phyloP scores from a whole-genome alignment of 305 asterid genomes.

The Solanum hybrid region DNA sequence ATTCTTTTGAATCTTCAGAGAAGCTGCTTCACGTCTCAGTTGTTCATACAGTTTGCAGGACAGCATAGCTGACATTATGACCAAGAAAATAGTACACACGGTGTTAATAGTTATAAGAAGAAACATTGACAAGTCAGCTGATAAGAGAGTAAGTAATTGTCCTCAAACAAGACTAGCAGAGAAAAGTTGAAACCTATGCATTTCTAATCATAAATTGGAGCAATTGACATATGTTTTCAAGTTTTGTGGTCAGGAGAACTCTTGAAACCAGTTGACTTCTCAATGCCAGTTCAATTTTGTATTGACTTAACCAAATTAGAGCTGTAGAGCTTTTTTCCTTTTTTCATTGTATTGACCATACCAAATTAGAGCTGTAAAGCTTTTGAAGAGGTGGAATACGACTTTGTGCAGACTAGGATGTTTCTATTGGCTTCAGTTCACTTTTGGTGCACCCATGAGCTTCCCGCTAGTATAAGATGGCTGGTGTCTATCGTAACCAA shows the following conservation, averaged over 20 bases:
- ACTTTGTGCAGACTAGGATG: neutral
- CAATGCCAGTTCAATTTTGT: neutral
- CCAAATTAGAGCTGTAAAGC: neutral
- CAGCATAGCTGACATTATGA: constrained; percentile 45
- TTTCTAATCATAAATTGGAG: neutral
- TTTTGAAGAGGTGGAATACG: neutral
- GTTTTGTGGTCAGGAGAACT: neutral
- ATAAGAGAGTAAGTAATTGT: constrained; percentile 2
- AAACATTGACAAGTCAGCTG: constrained; percentile 10
- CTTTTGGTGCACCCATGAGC: constrained; percentile 1
- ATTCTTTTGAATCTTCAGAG: constrained; percentile 85
- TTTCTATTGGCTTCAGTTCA: neutral
- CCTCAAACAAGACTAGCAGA: neutral
- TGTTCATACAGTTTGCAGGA: constrained; percentile 88
- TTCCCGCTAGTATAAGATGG: neutral
- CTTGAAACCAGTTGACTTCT: neutral
- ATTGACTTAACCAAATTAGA: neutral
- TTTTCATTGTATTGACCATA: neutral
- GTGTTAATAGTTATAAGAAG: constrained; percentile 10
- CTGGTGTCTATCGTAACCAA: neutral
- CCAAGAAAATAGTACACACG: neutral
- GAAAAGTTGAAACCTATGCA: neutral
- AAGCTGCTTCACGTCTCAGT: constrained; percentile 78
- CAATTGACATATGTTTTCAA: neutral
- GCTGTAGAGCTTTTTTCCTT: neutral